Conservation (phyloP, 306 rosid genomes). For the Gynostemma pentaphyllum region DNA sequence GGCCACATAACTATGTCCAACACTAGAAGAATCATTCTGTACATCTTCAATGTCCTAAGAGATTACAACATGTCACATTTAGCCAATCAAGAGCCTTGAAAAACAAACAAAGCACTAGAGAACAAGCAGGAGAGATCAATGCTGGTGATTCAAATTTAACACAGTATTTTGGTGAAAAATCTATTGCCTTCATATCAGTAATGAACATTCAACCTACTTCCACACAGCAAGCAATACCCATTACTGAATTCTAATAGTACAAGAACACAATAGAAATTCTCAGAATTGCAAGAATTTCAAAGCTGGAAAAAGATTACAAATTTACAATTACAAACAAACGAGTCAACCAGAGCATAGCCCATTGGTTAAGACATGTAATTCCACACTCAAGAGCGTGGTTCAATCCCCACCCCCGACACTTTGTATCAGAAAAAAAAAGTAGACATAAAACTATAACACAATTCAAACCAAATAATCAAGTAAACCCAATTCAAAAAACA, state of each 20-base stretch:
- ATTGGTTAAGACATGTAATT: too few species aligned
- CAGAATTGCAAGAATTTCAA: neutral
- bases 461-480: neutral
- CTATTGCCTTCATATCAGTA: neutral
- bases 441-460: neutral
- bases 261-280: neutral
- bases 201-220: neutral
- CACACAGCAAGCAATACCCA: neutral
- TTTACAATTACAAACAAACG: neutral
- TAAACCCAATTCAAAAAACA: neutral
- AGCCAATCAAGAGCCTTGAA: constrained; percentile 1
- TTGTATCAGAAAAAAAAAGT: too few species aligned
- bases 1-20: constrained; percentile 53
- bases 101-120: neutral
- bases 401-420: too few species aligned
- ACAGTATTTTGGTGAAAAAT: neutral
- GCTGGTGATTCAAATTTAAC: neutral
- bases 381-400: too few species aligned
- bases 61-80: constrained; percentile 1
- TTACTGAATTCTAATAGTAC: neutral
- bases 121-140: neutral
- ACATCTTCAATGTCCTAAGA: constrained; percentile 42
- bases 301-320: neutral
- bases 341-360: too few species aligned
- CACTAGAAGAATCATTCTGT: constrained; percentile 24